Evolutionary conservation across 305 asterid genomes (phyloP).

Genomic region (Rubia tinctorum): DNA sequence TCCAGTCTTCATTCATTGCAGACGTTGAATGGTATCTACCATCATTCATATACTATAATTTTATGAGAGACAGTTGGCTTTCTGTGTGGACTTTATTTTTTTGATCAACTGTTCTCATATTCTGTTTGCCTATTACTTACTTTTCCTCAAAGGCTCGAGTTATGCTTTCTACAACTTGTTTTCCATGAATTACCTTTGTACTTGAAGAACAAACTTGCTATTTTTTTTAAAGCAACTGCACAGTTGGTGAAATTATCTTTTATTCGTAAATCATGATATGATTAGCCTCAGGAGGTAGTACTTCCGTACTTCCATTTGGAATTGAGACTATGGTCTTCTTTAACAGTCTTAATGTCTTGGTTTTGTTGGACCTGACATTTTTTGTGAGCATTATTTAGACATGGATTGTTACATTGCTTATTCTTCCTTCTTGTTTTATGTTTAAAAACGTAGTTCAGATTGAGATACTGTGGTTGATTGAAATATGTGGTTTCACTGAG

Average conservation of each 20-base stretch:
- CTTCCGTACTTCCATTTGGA: background rate
- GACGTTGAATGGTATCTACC: conserved; percentile 41
- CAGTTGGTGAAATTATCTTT: background rate
- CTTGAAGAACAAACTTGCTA: background rate
- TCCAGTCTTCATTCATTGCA: conserved; percentile 48
- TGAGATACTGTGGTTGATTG: background rate
- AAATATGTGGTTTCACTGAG: background rate
- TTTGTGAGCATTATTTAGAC: background rate
- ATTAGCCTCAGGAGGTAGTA: background rate
- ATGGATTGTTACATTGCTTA: background rate
- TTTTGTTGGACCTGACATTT: background rate
- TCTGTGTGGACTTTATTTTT: background rate
- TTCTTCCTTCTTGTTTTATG: background rate
- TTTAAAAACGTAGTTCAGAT: background rate
- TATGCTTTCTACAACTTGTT: background rate
- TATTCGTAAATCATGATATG: background rate
- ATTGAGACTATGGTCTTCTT: background rate
- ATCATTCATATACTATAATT: too few species aligned
- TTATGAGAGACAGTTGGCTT: background rate
- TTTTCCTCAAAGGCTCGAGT: background rate
- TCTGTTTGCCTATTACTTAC: background rate
- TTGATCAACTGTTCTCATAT: background rate
- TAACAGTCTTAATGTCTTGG: background rate
- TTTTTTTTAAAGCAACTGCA: background rate
- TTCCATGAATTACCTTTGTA: background rate